phyloP scores from a whole-genome alignment of 164 flowering plant genomes.

The Berberis thunbergii region DNA sequence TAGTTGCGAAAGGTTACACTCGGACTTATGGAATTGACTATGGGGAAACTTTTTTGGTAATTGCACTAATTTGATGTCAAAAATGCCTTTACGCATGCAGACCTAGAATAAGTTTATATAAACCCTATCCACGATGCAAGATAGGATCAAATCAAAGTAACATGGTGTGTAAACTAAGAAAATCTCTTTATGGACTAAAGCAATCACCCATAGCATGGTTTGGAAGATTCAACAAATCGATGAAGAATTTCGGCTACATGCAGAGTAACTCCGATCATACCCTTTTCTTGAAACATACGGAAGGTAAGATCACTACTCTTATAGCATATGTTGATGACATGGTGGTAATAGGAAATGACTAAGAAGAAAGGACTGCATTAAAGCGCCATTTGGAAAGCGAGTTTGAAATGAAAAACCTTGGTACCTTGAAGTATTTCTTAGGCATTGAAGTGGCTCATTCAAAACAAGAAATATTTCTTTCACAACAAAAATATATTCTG shows the following conservation, averaged over 20 bases:
- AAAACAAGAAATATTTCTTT: constrained; percentile 63
- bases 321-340: not conserved
- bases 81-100: not conserved
- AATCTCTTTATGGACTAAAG: not conserved
- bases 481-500: not conserved
- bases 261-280: constrained; percentile 5
- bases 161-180: not conserved
- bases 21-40: not conserved
- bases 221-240: constrained; percentile 3
- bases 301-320: not conserved
- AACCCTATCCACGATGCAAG: not conserved
- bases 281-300: not conserved
- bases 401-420: constrained; percentile 9
- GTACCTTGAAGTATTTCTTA: not conserved
- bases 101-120: not conserved
- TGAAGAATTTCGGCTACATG: not conserved
- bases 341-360: not conserved
- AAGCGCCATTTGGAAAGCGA: not conserved
- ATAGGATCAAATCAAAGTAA: not conserved
- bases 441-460: constrained; percentile 5
- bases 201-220: constrained; percentile 4
- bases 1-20: too few species aligned
- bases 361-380: not conserved
- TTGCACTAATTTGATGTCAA: too few species aligned
- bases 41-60: not conserved